phyloP scores from a whole-genome alignment of 2,329 filamentous ascomycete genomes.

The Ambrosiella cleistominuta region DNA sequence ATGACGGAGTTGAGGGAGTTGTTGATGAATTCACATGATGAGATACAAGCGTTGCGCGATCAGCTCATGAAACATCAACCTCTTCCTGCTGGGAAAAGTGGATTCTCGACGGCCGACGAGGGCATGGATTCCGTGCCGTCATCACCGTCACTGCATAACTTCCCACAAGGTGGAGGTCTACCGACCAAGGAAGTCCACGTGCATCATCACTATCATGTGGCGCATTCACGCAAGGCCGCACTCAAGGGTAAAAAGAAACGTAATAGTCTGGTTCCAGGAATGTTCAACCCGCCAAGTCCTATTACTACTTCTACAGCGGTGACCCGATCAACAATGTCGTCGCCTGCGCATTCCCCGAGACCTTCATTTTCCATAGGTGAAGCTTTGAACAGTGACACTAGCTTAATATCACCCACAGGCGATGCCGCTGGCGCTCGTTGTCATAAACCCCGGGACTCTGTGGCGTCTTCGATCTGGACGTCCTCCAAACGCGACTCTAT shows the following conservation, averaged over 20 bases:
- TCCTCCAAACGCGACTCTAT: conserved; percentile 11
- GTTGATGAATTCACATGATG: conserved; percentile 79
- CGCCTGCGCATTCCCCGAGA: conserved; percentile 6
- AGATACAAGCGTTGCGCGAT: conserved; percentile 73
- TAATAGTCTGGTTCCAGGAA: conserved; percentile 39
- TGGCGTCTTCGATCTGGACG: conserved; percentile 22
- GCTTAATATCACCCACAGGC: conserved; percentile 3
- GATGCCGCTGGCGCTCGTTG: conserved; percentile 17
- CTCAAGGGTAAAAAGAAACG: conserved; percentile 57
- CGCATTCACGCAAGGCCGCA: conserved; percentile 34
- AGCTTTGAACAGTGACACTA: background rate
- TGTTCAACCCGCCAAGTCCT: conserved; percentile 35
- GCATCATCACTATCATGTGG: conserved; percentile 80
- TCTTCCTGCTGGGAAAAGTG: background rate
- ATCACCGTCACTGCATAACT: conserved; percentile 12
- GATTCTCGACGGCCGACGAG: background rate
- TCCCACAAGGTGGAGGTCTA: conserved; percentile 18
- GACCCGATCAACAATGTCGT: conserved; percentile 2
- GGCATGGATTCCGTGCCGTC: background rate
- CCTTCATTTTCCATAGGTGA: conserved; percentile 5
- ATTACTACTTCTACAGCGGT: background rate
- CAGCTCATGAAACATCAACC: conserved; percentile 69
- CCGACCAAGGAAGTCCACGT: conserved; percentile 66
- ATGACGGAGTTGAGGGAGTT: conserved; percentile 84
- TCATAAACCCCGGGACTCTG: conserved; percentile 30